A percentile compares a stretch with the other conserved stretches of the same genome.
Conservation (phyloP, 1,284 basidiomycete species). For the Phlebopus sp. region DNA sequence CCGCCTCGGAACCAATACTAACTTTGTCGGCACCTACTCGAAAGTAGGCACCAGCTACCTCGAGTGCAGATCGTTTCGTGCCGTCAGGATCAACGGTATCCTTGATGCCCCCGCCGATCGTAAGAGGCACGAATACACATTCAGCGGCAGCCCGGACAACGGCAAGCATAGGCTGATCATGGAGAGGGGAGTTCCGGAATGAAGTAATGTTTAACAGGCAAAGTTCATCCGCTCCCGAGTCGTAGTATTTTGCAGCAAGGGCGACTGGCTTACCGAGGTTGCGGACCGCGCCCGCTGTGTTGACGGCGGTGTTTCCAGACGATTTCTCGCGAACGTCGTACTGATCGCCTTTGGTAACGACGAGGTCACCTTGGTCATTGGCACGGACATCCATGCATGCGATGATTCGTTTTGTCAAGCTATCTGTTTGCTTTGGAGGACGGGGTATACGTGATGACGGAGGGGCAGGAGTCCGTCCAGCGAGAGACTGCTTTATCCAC, state of each 20-base stretch:
- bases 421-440: constrained; percentile 47
- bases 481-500: constrained; percentile 73
- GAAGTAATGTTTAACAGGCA: constrained; percentile 99
- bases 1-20: constrained; percentile 94
- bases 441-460: constrained; percentile 34
- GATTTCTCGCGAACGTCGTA: constrained; percentile 94
- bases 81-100: constrained; percentile 96
- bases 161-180: constrained; percentile 97
- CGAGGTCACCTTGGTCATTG: constrained; percentile 95
- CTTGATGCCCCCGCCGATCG: constrained; percentile 98
- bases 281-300: constrained; percentile 77
- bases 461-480: constrained; percentile 34
- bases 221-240: constrained; percentile 92
- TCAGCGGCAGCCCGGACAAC: constrained; percentile 90
- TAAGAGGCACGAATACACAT: constrained; percentile 95
- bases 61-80: constrained; percentile 80
- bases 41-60: constrained; percentile 96
- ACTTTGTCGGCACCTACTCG: constrained; percentile 98
- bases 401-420: constrained; percentile 91
- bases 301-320: constrained; percentile 29
- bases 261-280: constrained; percentile 98
- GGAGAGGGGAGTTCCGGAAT: constrained; percentile 93
- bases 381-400: constrained; percentile 98
- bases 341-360: constrained; percentile 99
- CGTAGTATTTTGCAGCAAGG: constrained; percentile 85